A percentile compares a stretch with the other conserved stretches of the same genome.
Conservation (phyloP, 2,329 filamentous ascomycete genomes). For the Cladosporium sp. region DNA sequence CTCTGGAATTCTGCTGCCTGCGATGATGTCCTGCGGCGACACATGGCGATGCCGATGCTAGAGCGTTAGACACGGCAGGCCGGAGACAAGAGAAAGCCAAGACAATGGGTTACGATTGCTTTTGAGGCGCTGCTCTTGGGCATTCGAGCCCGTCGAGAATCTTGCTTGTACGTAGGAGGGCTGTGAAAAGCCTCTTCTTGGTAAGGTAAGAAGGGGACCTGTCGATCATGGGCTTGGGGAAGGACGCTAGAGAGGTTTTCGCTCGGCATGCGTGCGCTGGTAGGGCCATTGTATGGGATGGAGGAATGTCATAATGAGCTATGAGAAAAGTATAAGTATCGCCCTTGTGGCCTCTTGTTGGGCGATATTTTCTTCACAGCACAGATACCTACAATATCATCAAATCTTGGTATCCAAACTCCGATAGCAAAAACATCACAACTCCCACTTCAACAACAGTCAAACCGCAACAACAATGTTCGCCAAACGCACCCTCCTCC, state of each 20-base stretch:
- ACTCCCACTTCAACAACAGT: background rate
- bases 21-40: too few relatives aligned
- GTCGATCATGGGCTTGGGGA: constrained; percentile 9
- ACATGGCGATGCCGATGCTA: too few relatives aligned
- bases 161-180: background rate
- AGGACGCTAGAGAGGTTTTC: constrained; percentile 5
- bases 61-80: too few relatives aligned
- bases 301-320: too few relatives aligned
- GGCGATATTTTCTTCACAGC: background rate
- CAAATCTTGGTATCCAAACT: background rate
- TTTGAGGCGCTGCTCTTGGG: constrained; percentile 9
- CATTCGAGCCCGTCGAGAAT: background rate
- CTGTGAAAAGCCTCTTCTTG: background rate
- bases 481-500: constrained; percentile 6
- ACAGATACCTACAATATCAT: background rate
- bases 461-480: background rate
- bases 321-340: constrained; percentile 8
- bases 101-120: constrained; percentile 6
- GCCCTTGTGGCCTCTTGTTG: background rate
- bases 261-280: background rate
- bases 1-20: too few relatives aligned
- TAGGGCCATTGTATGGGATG: constrained; percentile 6
- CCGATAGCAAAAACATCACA: background rate
- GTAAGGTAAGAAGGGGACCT: background rate
- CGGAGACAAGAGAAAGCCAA: background rate